These are phyloP conservation scores for Xylaria sp. DNA, from an alignment of 2,329 filamentous ascomycete species.

Conservation along the genomic window DNA sequence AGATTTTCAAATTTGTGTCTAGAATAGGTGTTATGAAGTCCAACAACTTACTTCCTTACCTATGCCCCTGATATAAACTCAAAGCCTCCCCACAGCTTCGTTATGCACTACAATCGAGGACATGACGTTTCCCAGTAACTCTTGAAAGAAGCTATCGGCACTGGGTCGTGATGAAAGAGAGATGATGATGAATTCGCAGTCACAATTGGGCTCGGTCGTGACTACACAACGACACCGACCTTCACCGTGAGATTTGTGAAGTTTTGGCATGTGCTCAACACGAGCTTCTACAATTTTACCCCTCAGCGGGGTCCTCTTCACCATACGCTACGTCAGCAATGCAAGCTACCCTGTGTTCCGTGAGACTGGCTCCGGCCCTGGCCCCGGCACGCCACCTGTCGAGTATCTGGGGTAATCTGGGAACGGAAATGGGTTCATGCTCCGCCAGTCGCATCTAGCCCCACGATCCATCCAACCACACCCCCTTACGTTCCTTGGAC, in stretches of 20 bases:
- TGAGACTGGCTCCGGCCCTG: constrained; percentile 21
- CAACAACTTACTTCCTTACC: constrained; percentile 15
- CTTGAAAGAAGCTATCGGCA: background rate
- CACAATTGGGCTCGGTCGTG: background rate
- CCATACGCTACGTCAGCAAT: constrained; percentile 35
- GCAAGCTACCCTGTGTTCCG: constrained; percentile 38
- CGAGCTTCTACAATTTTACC: constrained; percentile 32
- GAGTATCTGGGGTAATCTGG: constrained; percentile 31
- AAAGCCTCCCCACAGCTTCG: background rate
- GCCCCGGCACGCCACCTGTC: constrained; percentile 15
- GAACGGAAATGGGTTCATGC: constrained; percentile 37
- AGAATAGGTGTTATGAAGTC: constrained; percentile 18
- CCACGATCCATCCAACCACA: constrained; percentile 10
- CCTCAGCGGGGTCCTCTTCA: constrained; percentile 39
- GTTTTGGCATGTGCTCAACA: constrained; percentile 5
- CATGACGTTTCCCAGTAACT: background rate
- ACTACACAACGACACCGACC: background rate
- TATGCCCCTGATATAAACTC: background rate
- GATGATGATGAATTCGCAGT: background rate
- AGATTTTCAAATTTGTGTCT: constrained; percentile 35
- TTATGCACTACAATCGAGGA: background rate
- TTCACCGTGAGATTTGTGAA: constrained; percentile 5
- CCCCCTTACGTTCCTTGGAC: constrained; percentile 19
- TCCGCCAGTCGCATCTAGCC: constrained; percentile 36
- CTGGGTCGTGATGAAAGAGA: background rate